A percentile compares a stretch with the other conserved stretches of the same genome.
Conservation (phyloP, 306 rosid species). For the Dalbergia cultrata region DNA sequence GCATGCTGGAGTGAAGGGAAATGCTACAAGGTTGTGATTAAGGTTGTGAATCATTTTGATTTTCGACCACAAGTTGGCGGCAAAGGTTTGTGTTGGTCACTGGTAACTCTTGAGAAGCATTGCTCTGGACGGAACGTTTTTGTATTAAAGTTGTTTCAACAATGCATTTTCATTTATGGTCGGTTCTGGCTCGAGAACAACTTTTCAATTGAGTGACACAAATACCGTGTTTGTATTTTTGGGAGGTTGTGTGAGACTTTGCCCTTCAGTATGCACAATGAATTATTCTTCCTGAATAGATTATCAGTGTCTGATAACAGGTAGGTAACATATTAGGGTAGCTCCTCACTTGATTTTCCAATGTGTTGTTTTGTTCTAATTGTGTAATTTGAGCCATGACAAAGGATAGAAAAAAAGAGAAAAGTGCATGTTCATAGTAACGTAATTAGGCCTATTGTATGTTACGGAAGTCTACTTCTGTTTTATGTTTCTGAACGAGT, state of each 20-base stretch:
- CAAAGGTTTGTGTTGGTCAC: conserved; percentile 60
- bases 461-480: conserved; percentile 54
- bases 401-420: conserved; percentile 17
- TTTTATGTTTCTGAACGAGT: conserved; percentile 44
- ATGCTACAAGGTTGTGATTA: conserved; percentile 26
- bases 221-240: conserved; percentile 63
- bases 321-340: conserved; percentile 74
- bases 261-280: conserved; percentile 68
- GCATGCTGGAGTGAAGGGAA: conserved; percentile 49
- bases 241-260: conserved; percentile 78
- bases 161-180: conserved; percentile 55
- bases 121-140: conserved; percentile 59
- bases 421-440: conserved; percentile 70
- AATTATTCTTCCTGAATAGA: conserved; percentile 78
- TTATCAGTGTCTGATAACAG: conserved; percentile 64
- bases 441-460: conserved; percentile 49
- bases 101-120: conserved; percentile 57
- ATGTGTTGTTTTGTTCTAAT: conserved; percentile 61
- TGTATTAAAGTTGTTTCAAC: conserved; percentile 52
- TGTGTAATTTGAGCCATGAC: conserved; percentile 67
- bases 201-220: conserved; percentile 56
- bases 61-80: conserved; percentile 50
- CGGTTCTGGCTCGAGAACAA: conserved; percentile 70
- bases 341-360: conserved; percentile 61
- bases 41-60: conserved; percentile 48